Evolutionary conservation across 495 filamentous ascomycete genomes (phyloP).

Genomic region (Aspergillus conjunctus): DNA sequence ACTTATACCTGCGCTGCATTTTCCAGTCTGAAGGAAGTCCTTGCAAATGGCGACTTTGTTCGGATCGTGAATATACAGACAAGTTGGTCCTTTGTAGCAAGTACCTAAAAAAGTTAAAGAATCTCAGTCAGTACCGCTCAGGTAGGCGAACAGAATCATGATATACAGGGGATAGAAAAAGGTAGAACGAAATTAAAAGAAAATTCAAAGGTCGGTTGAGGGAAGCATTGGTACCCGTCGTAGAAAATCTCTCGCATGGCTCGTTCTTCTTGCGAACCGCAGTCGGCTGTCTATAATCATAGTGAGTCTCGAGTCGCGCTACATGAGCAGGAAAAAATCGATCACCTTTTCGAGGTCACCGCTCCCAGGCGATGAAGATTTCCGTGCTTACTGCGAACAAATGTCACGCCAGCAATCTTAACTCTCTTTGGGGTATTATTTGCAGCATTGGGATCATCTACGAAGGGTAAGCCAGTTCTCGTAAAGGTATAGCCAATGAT

Average conservation of each 20-base stretch:
- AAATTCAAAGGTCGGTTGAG: slow-evolving; percentile 11
- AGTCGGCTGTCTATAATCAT: slow-evolving; percentile 43
- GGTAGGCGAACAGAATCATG: not conserved
- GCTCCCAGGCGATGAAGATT: slow-evolving; percentile 74
- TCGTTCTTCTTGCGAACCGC: slow-evolving; percentile 69
- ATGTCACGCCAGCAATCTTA: slow-evolving; percentile 77
- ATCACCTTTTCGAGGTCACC: slow-evolving; percentile 48
- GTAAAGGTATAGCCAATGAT: slow-evolving; percentile 6
- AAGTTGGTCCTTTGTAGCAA: slow-evolving; percentile 77
- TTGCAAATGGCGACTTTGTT: slow-evolving; percentile 91
- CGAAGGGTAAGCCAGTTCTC: slow-evolving; percentile 47
- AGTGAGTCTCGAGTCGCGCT: slow-evolving; percentile 26
- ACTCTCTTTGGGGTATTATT: slow-evolving; percentile 78
- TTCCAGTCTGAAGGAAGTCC: slow-evolving; percentile 76
- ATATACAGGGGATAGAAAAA: slow-evolving; percentile 12
- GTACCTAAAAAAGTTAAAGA: slow-evolving; percentile 60
- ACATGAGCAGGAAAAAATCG: slow-evolving; percentile 8
- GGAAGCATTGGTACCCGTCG: slow-evolving; percentile 70
- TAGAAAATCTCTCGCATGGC: slow-evolving; percentile 86
- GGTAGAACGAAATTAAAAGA: slow-evolving; percentile 6
- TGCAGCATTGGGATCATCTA: slow-evolving; percentile 63
- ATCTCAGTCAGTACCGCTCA: slow-evolving; percentile 28
- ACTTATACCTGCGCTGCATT: slow-evolving; percentile 74
- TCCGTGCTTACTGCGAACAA: slow-evolving; percentile 86
- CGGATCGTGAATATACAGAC: slow-evolving; percentile 82